Evolutionary conservation across 2,329 filamentous ascomycete species (phyloP), one percentile per base, ranked within the genome.

Genomic region (Cladosporium sp.): DNA sequence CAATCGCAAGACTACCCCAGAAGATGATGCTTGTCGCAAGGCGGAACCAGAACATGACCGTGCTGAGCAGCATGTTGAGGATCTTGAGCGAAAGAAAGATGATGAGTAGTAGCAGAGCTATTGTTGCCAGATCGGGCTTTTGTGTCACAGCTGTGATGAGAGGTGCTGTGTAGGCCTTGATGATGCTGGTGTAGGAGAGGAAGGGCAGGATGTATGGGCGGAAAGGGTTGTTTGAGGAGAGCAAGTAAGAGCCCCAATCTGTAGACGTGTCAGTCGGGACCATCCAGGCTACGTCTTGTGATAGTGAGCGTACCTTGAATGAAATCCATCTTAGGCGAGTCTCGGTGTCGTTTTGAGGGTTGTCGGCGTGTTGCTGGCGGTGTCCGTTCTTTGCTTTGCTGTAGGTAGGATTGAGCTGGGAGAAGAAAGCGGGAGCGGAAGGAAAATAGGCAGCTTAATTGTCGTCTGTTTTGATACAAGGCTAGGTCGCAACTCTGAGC

Each of bases 1-100:
- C 51, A 0, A 83, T 81, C 4, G 84, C 79, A 2, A 93, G 71
- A 1, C 80, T 76, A 1, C 84, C 85, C 87, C 88, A 95, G 69
- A 92, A 87, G 1, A 86, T 76, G 51, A 92, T 71, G 28, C 85
- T 80, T 69, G 92, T 77, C 12, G 84, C 83, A 65, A 96, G 75
- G n/a, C 85, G 82, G 62, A 92, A 86, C 87, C 92, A 92, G 81
- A 89, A 96, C 74, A 92, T 81, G 66, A 96, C 83, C 24, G 92
- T 80, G 67, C 92, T 86, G 68, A 88, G 87, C 21, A 92, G 81
- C 80, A 90, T 90, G 75, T 89, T 85, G 69, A 89, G 80, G 51
- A 95, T 81, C 70, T 87, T 86, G 67, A 89, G 78, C 14, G 83
- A 84, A 65, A 93, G 76, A 74, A 92, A 82, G 61, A 94, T 78